Evolutionary conservation across 345 rosid species (phyloP).

Genomic region (Cardamine chenopodiifolia): DNA sequence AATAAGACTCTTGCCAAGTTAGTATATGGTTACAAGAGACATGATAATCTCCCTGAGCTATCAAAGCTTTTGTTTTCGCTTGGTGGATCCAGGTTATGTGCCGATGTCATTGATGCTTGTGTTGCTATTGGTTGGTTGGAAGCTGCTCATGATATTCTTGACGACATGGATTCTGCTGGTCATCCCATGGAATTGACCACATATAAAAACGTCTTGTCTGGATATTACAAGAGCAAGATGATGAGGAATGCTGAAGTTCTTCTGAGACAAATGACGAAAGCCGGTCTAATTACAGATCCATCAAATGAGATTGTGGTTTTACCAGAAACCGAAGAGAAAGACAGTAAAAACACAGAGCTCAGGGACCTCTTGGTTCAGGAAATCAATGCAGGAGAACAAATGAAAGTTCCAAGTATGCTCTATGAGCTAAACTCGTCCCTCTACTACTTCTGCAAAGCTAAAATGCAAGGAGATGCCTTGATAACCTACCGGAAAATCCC

Average conservation of each 20-base stretch:
- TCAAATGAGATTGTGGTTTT: slow-evolving; percentile 40
- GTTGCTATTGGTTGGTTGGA: slow-evolving; percentile 69
- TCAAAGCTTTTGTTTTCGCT: slow-evolving; percentile 53
- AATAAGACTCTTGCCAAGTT: slow-evolving; percentile 68
- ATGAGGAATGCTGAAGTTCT: slow-evolving; percentile 65
- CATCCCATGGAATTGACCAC: slow-evolving; percentile 42
- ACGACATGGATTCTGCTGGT: slow-evolving; percentile 66
- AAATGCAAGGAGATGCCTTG: slow-evolving; percentile 77
- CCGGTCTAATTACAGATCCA: slow-evolving; percentile 46
- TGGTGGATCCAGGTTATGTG: slow-evolving; percentile 46
- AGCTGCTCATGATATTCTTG: slow-evolving; percentile 87
- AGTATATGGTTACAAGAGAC: slow-evolving; percentile 58
- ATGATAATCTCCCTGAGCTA: slow-evolving; percentile 53
- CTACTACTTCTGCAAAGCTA: slow-evolving; percentile 80
- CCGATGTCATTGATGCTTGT: slow-evolving; percentile 62
- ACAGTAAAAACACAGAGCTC: slow-evolving; percentile 41
- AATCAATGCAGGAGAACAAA: slow-evolving; percentile 45
- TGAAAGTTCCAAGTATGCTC: slow-evolving; percentile 41
- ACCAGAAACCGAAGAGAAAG: slow-evolving; percentile 41
- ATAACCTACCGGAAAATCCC: slow-evolving; percentile 60
- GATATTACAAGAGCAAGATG: slow-evolving; percentile 59
- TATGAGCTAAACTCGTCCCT: slow-evolving; percentile 73
- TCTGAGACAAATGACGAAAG: slow-evolving; percentile 56
- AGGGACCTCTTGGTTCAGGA: slow-evolving; percentile 49
- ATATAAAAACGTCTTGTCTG: slow-evolving; percentile 54